Base-by-base conservation (phyloP, 345 rosid species). In the Rhodamnia argentea region DNA sequence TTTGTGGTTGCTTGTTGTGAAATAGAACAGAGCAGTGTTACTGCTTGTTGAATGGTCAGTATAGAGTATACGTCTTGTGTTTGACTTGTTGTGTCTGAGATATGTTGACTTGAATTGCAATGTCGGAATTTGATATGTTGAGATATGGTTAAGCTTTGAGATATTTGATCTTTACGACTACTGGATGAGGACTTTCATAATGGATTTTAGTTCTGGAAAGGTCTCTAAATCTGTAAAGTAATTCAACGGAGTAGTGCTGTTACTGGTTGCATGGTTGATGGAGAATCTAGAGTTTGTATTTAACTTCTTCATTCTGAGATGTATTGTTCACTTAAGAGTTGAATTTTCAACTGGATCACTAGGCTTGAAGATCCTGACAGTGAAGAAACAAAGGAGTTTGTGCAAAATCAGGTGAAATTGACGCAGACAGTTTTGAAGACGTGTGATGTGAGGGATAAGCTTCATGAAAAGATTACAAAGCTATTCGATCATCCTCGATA, bases 331-430 rank as follows among this genome's bases (percentile, higher is more conserved):
- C 47, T 70, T 70, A 2, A 70, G 52, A 44, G 53, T 75, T 24
- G 51, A 51, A 86, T 32, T 64, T 86, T 54, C 42, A n/a, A 51
- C 44, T 37, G 52, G 86, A 84, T 70, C 76, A 13, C 18, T 87
- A 97, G 99, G 99, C 90, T 97, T 54, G 99, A 97, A 90, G 99
- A 96, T 93, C 95, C 97, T 13, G 98, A 97, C 26, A 92, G 95
- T 4, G 95, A 94, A 62, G 96, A 95, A 87, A 95, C 92, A 44
- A 94, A 94, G 60, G 94, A 93, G 56, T 97, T 96, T 27, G 98
- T 96, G 3, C 87, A 92, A 85, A 89, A 94, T 83, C 98, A 97
- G 89, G 97, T 93, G 87, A 88, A 89, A 62, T 82, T 97, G 87
- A 89, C 95, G 8, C 94, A 95, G 47, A 90, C 93, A 5, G 92